Conservation (phyloP, 331 rosid species). For the Cydonia oblonga region DNA sequence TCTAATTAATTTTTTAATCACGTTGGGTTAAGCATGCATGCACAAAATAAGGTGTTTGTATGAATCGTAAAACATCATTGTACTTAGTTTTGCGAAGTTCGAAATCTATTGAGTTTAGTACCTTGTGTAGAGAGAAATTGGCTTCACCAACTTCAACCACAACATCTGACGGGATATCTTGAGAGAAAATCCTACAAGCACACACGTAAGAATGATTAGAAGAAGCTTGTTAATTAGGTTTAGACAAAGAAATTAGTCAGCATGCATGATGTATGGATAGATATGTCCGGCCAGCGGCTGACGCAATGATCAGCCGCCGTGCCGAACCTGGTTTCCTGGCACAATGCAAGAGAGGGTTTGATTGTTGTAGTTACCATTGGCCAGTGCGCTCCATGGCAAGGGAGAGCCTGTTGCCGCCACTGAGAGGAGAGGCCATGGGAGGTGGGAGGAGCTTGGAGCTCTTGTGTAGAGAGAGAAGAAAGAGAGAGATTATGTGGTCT, state of each 20-base stretch:
- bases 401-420: conserved; percentile 38
- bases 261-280: background rate
- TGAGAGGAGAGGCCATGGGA: conserved; percentile 27
- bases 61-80: too few relatives aligned
- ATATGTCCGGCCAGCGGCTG: background rate
- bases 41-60: background rate
- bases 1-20: background rate
- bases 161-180: conserved; percentile 65
- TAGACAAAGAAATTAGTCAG: background rate
- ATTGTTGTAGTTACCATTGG: conserved; percentile 47
- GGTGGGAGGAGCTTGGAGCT: background rate
- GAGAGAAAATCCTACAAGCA: conserved; percentile 59
- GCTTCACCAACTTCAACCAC: conserved; percentile 56
- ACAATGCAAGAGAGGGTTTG: background rate
- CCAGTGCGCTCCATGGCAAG: conserved; percentile 86
- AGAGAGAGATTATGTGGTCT: background rate
- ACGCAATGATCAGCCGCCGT: background rate
- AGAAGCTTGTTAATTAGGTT: background rate
- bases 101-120: background rate
- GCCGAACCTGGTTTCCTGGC: background rate
- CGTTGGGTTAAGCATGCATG: background rate
- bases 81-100: too few relatives aligned
- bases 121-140: conserved; percentile 62
- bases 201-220: background rate
- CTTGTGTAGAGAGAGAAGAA: background rate